These are phyloP conservation scores for Marchantia polymorpha DNA, from an alignment of 225 moss, liverwort and hornwort species.

Conservation along the genomic window DNA sequence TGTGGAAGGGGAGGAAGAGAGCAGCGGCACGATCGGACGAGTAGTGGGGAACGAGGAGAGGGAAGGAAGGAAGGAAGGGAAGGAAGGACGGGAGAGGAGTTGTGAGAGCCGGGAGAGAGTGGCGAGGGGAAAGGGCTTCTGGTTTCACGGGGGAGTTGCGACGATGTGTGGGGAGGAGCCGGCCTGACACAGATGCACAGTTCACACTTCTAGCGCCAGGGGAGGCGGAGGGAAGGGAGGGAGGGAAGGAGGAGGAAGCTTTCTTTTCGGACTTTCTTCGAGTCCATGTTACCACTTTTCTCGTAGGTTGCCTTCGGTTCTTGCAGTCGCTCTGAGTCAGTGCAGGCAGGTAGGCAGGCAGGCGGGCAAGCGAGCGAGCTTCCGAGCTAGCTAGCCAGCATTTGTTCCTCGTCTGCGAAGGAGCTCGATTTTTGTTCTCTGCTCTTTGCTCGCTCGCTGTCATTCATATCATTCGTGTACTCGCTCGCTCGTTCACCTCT, in stretches of 20 bases:
- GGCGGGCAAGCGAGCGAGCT: not conserved
- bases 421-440: not conserved
- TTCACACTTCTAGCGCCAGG: constrained; percentile 19
- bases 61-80: constrained; percentile 11
- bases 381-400: not conserved
- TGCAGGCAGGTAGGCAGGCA: not conserved
- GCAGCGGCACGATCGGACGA: not conserved
- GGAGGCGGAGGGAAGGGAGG: constrained; percentile 20
- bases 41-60: not conserved
- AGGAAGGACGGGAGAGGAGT: constrained; percentile 19
- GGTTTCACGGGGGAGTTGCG: constrained; percentile 18
- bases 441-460: not conserved
- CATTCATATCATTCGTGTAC: not conserved
- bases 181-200: constrained; percentile 23
- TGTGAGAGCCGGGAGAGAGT: not conserved
- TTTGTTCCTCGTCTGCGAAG: constrained; percentile 10
- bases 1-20: not conserved
- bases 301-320: constrained; percentile 11
- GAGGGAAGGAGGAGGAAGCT: constrained; percentile 6
- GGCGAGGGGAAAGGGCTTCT: constrained; percentile 20
- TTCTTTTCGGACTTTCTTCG: constrained; percentile 19
- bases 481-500: not conserved
- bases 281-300: constrained; percentile 15
- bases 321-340: not conserved
- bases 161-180: constrained; percentile 18